Percentiles rank a stretch among this genome's conserved stretches.
These are phyloP conservation scores for Sarcodon sp. DNA, from an alignment of 768 basidiomycete genomes.

Conservation along the genomic window DNA sequence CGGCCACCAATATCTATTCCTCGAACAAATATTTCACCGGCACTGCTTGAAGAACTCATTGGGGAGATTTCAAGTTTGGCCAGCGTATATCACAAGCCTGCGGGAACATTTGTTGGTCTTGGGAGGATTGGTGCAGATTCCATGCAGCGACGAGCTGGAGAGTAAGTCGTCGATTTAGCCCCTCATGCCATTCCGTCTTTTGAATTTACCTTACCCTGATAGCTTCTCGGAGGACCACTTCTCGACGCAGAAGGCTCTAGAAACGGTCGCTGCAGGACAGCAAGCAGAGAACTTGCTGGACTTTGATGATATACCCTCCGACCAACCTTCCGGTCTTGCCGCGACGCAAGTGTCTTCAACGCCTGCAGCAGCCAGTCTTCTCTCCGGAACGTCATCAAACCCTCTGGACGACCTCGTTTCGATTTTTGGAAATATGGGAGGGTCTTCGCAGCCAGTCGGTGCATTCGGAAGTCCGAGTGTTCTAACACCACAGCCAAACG, in stretches of 20 bases:
- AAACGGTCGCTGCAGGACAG: conserved; percentile 84
- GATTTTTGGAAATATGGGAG: conserved; percentile 55
- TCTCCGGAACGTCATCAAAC: conserved; percentile 74
- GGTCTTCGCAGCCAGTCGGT: conserved; percentile 6
- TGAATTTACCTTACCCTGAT: background rate
- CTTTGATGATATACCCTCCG: conserved; percentile 64
- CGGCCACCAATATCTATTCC: conserved; percentile 92
- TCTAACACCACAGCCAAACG: conserved; percentile 11
- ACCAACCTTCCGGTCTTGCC: conserved; percentile 62
- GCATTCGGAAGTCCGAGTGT: conserved; percentile 16
- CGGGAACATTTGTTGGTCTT: conserved; percentile 88
- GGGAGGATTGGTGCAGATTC: conserved; percentile 81
- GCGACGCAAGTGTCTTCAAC: conserved; percentile 64
- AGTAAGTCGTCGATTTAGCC: conserved; percentile 21
- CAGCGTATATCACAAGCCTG: conserved; percentile 96
- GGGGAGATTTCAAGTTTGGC: conserved; percentile 83
- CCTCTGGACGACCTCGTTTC: conserved; percentile 91
- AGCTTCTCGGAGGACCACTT: conserved; percentile 59
- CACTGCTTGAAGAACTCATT: conserved; percentile 80
- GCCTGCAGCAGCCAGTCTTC: conserved; percentile 59
- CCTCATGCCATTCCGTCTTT: background rate
- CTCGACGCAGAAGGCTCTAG: conserved; percentile 72
- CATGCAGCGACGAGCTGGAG: conserved; percentile 47
- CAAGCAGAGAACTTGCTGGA: conserved; percentile 93
- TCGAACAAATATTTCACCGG: conserved; percentile 80